A percentile compares a stretch with the other conserved stretches of the same genome.
Evolutionary conservation across 768 basidiomycete genomes (phyloP).

Genomic region (Termitomyces sp.): DNA sequence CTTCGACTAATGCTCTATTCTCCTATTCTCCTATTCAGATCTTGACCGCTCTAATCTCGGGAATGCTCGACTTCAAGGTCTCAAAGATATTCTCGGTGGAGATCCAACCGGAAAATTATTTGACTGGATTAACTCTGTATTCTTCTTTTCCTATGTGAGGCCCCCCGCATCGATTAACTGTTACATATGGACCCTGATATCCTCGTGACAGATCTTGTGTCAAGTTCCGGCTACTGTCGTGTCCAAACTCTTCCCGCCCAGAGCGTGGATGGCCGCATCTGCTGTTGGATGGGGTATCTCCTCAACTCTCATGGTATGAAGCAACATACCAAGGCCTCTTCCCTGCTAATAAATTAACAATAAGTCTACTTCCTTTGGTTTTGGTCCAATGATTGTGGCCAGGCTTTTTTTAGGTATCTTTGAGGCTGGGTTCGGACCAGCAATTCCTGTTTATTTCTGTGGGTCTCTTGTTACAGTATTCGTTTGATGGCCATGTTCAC

Average conservation of each 20-base stretch:
- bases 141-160: conserved; percentile 74
- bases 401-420: conserved; percentile 69
- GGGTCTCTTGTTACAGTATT: conserved; percentile 17
- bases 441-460: conserved; percentile 77
- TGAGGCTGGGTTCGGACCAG: conserved; percentile 74
- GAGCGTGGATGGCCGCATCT: conserved; percentile 58
- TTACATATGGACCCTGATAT: background rate
- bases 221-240: conserved; percentile 61
- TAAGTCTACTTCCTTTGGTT: conserved; percentile 58
- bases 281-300: conserved; percentile 74
- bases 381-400: conserved; percentile 49
- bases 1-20: background rate
- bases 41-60: conserved; percentile 77
- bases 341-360: background rate
- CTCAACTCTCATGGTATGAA: conserved; percentile 61
- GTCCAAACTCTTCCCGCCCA: conserved; percentile 66
- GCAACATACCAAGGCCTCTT: background rate
- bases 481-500: background rate
- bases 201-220: conserved; percentile 49
- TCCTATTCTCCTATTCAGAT: conserved; percentile 25
- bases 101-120: conserved; percentile 66
- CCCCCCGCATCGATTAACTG: background rate
- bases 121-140: conserved; percentile 72
- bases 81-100: conserved; percentile 62
- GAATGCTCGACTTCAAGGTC: conserved; percentile 71